Conservation (phyloP, 768 basidiomycete species). For the Suillus lakei region DNA sequence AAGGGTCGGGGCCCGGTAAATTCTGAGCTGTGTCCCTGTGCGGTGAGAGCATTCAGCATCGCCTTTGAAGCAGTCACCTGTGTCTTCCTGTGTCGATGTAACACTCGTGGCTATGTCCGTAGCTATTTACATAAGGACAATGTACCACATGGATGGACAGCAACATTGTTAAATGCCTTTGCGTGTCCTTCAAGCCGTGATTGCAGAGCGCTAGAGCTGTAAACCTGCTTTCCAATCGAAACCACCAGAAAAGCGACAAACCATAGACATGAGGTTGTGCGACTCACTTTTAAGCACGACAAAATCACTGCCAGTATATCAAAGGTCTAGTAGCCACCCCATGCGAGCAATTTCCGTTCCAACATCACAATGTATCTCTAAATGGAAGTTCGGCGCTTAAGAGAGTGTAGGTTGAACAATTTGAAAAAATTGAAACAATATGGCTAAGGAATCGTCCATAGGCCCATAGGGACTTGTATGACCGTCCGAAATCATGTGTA, state of each 20-base stretch:
- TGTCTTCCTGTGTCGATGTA: neutral
- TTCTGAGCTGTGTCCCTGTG: neutral
- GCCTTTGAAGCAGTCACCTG: neutral
- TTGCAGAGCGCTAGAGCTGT: neutral
- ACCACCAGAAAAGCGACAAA: neutral
- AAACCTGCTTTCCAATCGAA: neutral
- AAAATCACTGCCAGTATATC: neutral
- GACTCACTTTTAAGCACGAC: neutral
- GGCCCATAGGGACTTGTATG: conserved; percentile 57
- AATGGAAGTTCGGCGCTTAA: neutral
- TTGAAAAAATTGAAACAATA: too few relatives aligned
- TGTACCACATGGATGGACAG: neutral
- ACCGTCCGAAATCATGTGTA: conserved; percentile 57
- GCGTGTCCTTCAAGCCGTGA: neutral
- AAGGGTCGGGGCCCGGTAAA: neutral
- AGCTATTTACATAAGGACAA: neutral
- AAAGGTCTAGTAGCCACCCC: neutral
- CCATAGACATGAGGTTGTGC: neutral
- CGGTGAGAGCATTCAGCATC: neutral
- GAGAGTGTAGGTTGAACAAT: conserved; percentile 17
- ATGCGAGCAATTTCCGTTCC: neutral
- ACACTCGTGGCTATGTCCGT: neutral
- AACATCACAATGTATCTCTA: neutral
- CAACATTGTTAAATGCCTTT: neutral
- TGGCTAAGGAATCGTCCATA: conserved; percentile 5